Percentiles rank a stretch among this genome's conserved stretches.
Conservation (phyloP, 1,284 basidiomycete genomes). For the Ceraceosorus guamensis region DNA sequence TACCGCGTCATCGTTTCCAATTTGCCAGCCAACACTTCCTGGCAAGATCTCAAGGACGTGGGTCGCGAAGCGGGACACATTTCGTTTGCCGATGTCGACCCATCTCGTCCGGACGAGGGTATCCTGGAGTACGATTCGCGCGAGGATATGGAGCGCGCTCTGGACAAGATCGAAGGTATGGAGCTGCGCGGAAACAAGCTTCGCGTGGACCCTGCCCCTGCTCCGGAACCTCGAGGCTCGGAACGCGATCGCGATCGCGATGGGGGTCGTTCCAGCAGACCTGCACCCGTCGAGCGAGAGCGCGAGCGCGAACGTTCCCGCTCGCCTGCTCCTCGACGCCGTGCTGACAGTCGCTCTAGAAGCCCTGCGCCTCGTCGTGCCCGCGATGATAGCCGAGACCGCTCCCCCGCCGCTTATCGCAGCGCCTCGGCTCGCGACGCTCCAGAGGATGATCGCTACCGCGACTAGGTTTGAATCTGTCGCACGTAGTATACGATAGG, state of each 20-base stretch:
- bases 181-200: conserved; percentile 44
- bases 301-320: conserved; percentile 35
- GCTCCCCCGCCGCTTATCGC: too few relatives aligned
- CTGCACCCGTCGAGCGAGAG: too few relatives aligned
- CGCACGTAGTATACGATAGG: too few relatives aligned
- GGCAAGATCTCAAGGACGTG: conserved; percentile 97
- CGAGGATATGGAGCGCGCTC: conserved; percentile 43
- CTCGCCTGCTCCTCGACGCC: conserved; percentile 16
- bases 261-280: too few relatives aligned
- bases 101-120: conserved; percentile 42
- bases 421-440: too few relatives aligned
- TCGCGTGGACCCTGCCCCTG: conserved; percentile 37
- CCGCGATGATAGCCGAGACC: too few relatives aligned
- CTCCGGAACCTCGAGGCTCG: not conserved
- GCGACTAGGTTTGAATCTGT: too few relatives aligned
- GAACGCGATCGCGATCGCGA: conserved; percentile 13
- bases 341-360: conserved; percentile 24
- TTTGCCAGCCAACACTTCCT: conserved; percentile 84
- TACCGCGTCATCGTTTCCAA: conserved; percentile 50
- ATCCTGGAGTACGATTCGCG: conserved; percentile 45
- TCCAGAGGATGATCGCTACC: too few relatives aligned
- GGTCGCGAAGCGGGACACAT: conserved; percentile 75
- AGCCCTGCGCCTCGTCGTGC: conserved; percentile 6
- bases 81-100: conserved; percentile 44
- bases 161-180: conserved; percentile 44